Evolutionary conservation across 176 grass and related monocot genomes (phyloP), one percentile per base, ranked within the genome.

Genomic region (Alloteropsis semialata): DNA sequence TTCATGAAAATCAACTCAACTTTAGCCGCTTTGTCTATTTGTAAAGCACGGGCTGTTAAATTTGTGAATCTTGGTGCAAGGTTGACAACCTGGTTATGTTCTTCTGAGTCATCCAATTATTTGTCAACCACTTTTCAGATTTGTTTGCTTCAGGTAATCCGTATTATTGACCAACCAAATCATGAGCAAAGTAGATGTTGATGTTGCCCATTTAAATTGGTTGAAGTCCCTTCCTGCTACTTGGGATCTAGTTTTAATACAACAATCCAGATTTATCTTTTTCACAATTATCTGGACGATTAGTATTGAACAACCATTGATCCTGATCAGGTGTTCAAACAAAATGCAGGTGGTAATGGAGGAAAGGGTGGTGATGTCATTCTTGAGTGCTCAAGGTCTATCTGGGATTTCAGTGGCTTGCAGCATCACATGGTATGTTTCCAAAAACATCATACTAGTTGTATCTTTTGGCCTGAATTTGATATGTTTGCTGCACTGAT

Each of bases 341-440:
- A 61, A 67, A 34, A 2, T 94, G 14, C 64, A 93, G 91, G 91
- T 86, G 94, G 91, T 10, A 93, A 91, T 89, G 94, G 94, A 33
- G 89, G 94, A 45, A 93, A 48, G 74, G 94, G 94, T 43, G 94
- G 94, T 51, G 87, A 91, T 93, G 89, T 94, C 76, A 86, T 97
- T 72, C 89, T 97, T 66, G 94, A 97, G 75, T 94, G 94, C 82
- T 94, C 90, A 39, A 72, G 59, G 9, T 82, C 87, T 85, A 74
- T 94, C 82, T 97, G 90, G 90, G 94, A 94, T 88, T 97, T 92
- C 55, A 92, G 90, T 43, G 78, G 78, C 37, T 87, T 95, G 77
- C 93, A 92, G 72, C 90, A 95, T 63, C 93, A 95, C 54, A 81
- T 88, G 90, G 93, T 95, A 88, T 74, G 65, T 72, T 44, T 36